Conservation (phyloP, 2,329 filamentous ascomycete species). For the Fusarium verrucosum region DNA sequence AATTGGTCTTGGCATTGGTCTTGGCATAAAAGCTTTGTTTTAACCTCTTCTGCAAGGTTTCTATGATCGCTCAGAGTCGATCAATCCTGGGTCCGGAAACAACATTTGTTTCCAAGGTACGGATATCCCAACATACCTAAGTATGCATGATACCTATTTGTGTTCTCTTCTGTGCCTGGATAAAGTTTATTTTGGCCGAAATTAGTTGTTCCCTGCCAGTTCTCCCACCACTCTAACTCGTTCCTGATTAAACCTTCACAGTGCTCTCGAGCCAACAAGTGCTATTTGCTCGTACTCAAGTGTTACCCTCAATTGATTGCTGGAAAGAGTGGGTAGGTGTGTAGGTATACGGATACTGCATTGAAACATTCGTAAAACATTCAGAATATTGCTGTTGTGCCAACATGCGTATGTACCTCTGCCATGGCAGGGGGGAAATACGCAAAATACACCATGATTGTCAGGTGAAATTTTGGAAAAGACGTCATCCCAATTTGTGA, state of each 20-base stretch:
- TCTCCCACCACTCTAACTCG: not conserved
- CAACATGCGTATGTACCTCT: not conserved
- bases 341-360: too few relatives aligned
- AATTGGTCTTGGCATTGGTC: conserved; percentile 35
- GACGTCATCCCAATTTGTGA: not conserved
- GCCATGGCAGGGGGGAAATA: not conserved
- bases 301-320: not conserved
- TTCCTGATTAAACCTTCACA: too few relatives aligned
- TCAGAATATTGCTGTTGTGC: not conserved
- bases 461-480: not conserved
- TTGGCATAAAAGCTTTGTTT: conserved; percentile 42
- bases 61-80: conserved; percentile 6
- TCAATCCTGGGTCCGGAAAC: not conserved
- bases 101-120: not conserved
- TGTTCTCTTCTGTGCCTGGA: not conserved
- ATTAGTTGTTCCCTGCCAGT: not conserved
- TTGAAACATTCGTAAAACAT: not conserved
- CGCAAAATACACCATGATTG: not conserved
- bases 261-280: not conserved
- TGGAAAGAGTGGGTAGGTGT: not conserved
- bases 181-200: not conserved
- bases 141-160: not conserved
- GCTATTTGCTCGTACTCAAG: not conserved
- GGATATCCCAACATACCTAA: not conserved
- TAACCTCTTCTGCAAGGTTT: conserved; percentile 29